phyloP scores from a whole-genome alignment of 1,284 basidiomycete species.

The Volvariella surrecta region DNA sequence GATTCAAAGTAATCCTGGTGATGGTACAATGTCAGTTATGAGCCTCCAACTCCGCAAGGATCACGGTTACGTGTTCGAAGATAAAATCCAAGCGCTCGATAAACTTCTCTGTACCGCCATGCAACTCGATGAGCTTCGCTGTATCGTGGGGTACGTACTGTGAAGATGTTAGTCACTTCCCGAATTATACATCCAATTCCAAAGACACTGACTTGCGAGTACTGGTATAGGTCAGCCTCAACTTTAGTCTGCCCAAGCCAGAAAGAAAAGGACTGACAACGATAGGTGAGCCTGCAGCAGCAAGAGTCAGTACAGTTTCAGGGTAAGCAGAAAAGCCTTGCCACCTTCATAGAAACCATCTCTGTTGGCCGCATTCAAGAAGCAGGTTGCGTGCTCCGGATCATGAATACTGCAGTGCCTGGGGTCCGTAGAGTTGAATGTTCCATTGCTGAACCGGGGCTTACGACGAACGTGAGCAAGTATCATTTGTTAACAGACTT shows the following conservation, averaged over 20 bases:
- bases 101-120: constrained; percentile 49
- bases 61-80: constrained; percentile 33
- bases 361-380: constrained; percentile 44
- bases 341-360: constrained; percentile 60
- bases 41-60: neutral
- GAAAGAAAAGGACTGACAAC: constrained; percentile 30
- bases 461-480: constrained; percentile 15
- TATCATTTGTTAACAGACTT: constrained; percentile 3
- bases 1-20: constrained; percentile 40
- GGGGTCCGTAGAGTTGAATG: constrained; percentile 58
- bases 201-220: constrained; percentile 31
- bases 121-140: constrained; percentile 46
- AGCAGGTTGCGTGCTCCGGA: constrained; percentile 47
- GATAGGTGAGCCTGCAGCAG: constrained; percentile 36
- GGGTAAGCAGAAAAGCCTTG: neutral
- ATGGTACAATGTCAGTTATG: constrained; percentile 1
- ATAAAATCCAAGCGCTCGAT: constrained; percentile 46
- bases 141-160: constrained; percentile 58
- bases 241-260: neutral
- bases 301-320: neutral
- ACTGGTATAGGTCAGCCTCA: constrained; percentile 19
- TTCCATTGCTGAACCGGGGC: constrained; percentile 51
- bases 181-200: neutral
- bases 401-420: constrained; percentile 59
- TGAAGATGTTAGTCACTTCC: constrained; percentile 7